phyloP scores from a whole-genome alignment of 176 grass and related monocot species.

The Phyllostachys edulis region DNA sequence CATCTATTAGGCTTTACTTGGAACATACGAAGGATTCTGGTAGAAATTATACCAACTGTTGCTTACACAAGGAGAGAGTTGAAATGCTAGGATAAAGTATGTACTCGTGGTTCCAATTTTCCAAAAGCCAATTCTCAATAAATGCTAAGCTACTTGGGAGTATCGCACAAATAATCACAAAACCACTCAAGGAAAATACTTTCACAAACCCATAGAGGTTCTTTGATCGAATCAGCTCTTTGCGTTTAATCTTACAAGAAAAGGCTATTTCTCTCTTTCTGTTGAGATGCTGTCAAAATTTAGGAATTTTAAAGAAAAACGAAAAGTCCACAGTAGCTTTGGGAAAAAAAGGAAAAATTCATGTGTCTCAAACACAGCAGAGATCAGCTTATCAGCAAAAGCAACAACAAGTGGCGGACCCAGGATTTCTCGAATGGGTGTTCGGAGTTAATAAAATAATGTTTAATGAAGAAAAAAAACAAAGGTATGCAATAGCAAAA shows the following conservation, averaged over 20 bases:
- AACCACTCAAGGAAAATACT: neutral
- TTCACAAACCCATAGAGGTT: neutral
- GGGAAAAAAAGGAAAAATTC: neutral
- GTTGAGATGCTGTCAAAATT: neutral
- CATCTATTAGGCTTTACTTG: neutral
- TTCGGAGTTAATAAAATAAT: too few relatives aligned
- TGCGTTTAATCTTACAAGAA: neutral
- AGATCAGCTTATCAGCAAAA: neutral
- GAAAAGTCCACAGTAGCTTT: neutral
- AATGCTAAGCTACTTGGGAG: neutral
- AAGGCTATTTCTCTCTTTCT: neutral
- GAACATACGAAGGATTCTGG: neutral
- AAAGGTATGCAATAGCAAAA: too few relatives aligned
- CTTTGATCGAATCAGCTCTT: too few relatives aligned
- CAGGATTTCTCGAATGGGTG: too few relatives aligned
- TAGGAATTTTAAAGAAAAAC: neutral
- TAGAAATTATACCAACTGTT: neutral
- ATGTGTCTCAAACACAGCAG: neutral
- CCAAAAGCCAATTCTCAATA: neutral
- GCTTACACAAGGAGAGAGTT: too few relatives aligned
- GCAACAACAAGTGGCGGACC: neutral
- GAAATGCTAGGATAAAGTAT: neutral
- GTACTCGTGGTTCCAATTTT: neutral
- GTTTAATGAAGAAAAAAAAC: too few relatives aligned
- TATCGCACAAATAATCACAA: neutral